Percentiles rank a stretch among this genome's conserved stretches.
Conservation (phyloP, 106 monocot genomes). For the Dioscorea zingiberensis region DNA sequence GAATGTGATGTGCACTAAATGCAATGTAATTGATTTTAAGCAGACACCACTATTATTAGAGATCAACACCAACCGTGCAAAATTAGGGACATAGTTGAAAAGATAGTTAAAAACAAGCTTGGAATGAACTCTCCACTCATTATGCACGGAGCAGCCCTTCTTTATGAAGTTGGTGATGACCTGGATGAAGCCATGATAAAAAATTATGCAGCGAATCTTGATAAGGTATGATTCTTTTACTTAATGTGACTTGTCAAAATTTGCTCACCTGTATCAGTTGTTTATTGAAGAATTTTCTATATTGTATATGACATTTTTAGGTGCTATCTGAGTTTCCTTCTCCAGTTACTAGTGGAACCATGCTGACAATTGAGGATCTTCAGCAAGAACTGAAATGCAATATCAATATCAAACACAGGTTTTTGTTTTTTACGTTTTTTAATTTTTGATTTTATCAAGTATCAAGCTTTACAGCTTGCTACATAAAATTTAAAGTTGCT, state of each 20-base stretch:
- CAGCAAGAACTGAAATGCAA: slow-evolving; percentile 87
- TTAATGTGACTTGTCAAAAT: no score
- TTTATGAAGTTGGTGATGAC: slow-evolving; percentile 94
- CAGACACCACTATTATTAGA: slow-evolving; percentile 80
- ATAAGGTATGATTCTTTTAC: slow-evolving; percentile 42
- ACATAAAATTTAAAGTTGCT: no score
- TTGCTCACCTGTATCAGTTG: no score
- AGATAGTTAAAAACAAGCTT: slow-evolving; percentile 68
- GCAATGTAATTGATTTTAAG: no score
- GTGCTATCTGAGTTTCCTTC: slow-evolving; percentile 75
- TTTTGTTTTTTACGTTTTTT: background rate
- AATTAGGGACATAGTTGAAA: slow-evolving; percentile 80
- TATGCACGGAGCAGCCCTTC: slow-evolving; percentile 76
- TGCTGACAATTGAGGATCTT: slow-evolving; percentile 82
- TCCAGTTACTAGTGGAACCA: slow-evolving; percentile 70
- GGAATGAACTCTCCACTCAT: slow-evolving; percentile 80
- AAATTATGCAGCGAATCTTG: slow-evolving; percentile 78
- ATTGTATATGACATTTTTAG: slow-evolving; percentile 23
- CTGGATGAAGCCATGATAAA: slow-evolving; percentile 80
- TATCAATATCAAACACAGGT: slow-evolving; percentile 93
- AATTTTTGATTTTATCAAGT: no score
- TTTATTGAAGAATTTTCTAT: no score
- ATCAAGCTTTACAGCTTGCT: no score
- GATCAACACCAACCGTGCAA: slow-evolving; percentile 60
- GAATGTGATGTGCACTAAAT: no score